These are phyloP conservation scores for Dactylonectria macrodidyma DNA, from an alignment of 2,329 filamentous ascomycete genomes.

Conservation along the genomic window DNA sequence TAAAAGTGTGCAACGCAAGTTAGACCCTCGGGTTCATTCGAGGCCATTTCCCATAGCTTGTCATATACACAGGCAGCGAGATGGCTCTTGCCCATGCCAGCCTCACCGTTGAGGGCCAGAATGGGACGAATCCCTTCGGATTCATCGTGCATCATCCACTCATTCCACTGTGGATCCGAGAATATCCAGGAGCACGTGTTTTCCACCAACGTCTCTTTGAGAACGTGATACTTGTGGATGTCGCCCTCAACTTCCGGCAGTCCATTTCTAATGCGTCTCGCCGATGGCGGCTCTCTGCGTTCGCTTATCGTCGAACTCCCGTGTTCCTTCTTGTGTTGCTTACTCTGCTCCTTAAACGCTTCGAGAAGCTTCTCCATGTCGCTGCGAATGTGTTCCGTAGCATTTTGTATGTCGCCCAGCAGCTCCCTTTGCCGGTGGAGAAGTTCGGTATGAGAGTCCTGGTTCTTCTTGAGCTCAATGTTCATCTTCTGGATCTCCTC, in stretches of 20 bases:
- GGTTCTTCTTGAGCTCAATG: slow-evolving; percentile 45
- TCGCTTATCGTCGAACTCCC: slow-evolving; percentile 34
- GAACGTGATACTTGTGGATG: slow-evolving; percentile 43
- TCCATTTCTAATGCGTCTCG: slow-evolving; percentile 43
- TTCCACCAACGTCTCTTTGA: slow-evolving; percentile 49
- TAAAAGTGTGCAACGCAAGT: slow-evolving; percentile 53
- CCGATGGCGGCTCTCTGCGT: slow-evolving; percentile 41
- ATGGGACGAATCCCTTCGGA: slow-evolving; percentile 26
- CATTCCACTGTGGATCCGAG: slow-evolving; percentile 46
- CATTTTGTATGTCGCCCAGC: slow-evolving; percentile 46
- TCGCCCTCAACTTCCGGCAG: slow-evolving; percentile 42
- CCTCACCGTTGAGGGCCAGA: slow-evolving; percentile 48
- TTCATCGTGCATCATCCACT: slow-evolving; percentile 42
- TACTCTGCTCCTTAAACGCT: slow-evolving; percentile 42
- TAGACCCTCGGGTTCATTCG: slow-evolving; percentile 32
- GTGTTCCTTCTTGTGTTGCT: slow-evolving; percentile 32
- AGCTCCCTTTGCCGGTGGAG: slow-evolving; percentile 45
- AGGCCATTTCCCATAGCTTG: slow-evolving; percentile 27
- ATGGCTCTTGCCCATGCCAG: slow-evolving; percentile 54
- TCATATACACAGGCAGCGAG: slow-evolving; percentile 45
- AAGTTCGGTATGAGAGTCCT: slow-evolving; percentile 44
- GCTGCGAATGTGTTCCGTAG: slow-evolving; percentile 44
- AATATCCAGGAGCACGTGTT: slow-evolving; percentile 53
- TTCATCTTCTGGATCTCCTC: slow-evolving; percentile 50
- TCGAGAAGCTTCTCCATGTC: slow-evolving; percentile 49